Conservation (phyloP, 257 asterid species). For the Gentiana dahurica region DNA sequence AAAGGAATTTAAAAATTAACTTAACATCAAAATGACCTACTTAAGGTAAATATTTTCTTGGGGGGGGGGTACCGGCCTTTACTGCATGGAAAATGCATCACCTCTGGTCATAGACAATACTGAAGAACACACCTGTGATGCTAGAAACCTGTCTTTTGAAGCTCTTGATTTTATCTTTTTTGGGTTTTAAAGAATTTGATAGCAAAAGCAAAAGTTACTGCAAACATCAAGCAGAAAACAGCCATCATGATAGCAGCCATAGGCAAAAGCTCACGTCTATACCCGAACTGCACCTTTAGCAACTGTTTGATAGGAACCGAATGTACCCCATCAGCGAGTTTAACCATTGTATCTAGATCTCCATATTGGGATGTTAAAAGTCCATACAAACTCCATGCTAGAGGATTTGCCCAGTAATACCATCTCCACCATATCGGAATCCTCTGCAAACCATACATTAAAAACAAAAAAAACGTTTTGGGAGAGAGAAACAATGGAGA, state of each 20-base stretch:
- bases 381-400: slow-evolving; percentile 83
- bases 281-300: slow-evolving; percentile 53
- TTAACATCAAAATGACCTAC: too few relatives aligned
- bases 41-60: too few relatives aligned
- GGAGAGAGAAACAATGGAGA: too few relatives aligned
- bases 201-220: slow-evolving; percentile 61
- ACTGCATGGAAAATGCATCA: too few relatives aligned
- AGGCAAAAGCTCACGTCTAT: slow-evolving; percentile 57
- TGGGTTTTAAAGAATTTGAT: slow-evolving; percentile 71
- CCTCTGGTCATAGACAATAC: too few relatives aligned
- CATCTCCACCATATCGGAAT: slow-evolving; percentile 97
- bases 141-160: not conserved
- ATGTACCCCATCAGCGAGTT: slow-evolving; percentile 44
- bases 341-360: slow-evolving; percentile 33
- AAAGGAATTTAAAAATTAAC: too few relatives aligned
- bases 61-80: too few relatives aligned
- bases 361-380: slow-evolving; percentile 80
- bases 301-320: slow-evolving; percentile 41
- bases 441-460: slow-evolving; percentile 31
- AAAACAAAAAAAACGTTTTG: too few relatives aligned
- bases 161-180: slow-evolving; percentile 32
- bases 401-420: slow-evolving; percentile 89
- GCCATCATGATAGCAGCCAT: slow-evolving; percentile 49
- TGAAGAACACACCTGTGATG: not conserved
- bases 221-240: slow-evolving; percentile 51